Evolutionary conservation across 1,284 basidiomycete species (phyloP).

Genomic region (Rhodotorula sp.): DNA sequence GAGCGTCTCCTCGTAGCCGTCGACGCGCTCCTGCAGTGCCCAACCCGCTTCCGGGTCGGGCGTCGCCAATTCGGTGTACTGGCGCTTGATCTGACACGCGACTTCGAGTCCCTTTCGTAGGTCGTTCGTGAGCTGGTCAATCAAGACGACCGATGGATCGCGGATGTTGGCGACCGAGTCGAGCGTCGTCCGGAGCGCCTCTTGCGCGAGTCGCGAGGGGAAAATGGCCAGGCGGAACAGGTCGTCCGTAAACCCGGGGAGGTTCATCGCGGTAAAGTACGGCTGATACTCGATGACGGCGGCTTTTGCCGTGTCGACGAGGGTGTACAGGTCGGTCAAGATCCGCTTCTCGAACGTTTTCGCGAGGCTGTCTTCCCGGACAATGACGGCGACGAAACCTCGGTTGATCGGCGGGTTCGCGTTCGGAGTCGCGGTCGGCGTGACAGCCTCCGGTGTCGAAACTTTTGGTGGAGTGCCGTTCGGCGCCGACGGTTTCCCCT

Average conservation of each 20-base stretch:
- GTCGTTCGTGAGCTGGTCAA: constrained; percentile 94
- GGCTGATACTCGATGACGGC: constrained; percentile 77
- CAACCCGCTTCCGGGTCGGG: constrained; percentile 84
- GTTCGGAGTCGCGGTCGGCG: neutral
- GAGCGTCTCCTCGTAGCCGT: constrained; percentile 83
- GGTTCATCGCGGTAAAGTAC: constrained; percentile 74
- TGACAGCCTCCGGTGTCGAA: neutral
- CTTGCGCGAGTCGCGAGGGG: constrained; percentile 90
- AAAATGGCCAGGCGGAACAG: constrained; percentile 92
- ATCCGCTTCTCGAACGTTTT: constrained; percentile 92
- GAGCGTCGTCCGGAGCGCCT: constrained; percentile 81
- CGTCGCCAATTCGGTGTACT: constrained; percentile 82
- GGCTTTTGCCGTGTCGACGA: constrained; percentile 81
- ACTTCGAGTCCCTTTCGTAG: constrained; percentile 87
- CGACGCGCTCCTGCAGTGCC: constrained; percentile 66
- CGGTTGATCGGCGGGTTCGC: constrained; percentile 17
- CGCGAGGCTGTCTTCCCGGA: constrained; percentile 94
- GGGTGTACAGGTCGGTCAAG: constrained; percentile 77
- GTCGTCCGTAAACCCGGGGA: constrained; percentile 89
- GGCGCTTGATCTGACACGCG: constrained; percentile 89
- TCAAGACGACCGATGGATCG: constrained; percentile 83
- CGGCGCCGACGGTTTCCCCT: neutral
- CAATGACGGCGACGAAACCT: constrained; percentile 81
- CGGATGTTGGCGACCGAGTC: constrained; percentile 86
- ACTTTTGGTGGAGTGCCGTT: neutral